Conservation (phyloP, 2,329 filamentous ascomycete genomes). For the Pseudodiploospora longispora region DNA sequence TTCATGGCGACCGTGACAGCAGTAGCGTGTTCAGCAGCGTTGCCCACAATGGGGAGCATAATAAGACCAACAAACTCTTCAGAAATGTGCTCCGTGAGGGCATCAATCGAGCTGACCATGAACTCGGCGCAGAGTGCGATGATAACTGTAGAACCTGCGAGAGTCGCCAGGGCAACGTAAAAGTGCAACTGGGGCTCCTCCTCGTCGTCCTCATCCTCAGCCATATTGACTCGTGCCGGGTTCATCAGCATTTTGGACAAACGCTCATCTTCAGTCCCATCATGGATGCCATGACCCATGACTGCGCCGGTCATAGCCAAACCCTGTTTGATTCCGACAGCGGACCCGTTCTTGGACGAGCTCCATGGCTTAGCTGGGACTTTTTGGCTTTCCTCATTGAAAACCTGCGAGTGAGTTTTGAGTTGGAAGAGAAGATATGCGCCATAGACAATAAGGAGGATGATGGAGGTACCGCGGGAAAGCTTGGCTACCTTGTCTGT, state of each 20-base stretch:
- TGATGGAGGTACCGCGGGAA: conserved; percentile 68
- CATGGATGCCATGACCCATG: conserved; percentile 25
- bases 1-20: conserved; percentile 73
- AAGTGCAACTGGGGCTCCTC: conserved; percentile 71
- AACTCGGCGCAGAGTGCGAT: conserved; percentile 78
- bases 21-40: conserved; percentile 74
- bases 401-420: conserved; percentile 72
- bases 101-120: conserved; percentile 65
- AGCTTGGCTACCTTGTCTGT: conserved; percentile 47
- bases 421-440: conserved; percentile 88
- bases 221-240: conserved; percentile 24
- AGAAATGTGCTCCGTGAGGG: conserved; percentile 54
- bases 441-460: conserved; percentile 75
- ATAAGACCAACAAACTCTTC: conserved; percentile 75
- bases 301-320: conserved; percentile 32
- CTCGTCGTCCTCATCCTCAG: conserved; percentile 59
- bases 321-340: conserved; percentile 29
- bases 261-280: conserved; percentile 31
- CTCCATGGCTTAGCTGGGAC: conserved; percentile 51
- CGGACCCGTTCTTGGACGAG: conserved; percentile 16
- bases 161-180: conserved; percentile 61
- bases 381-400: conserved; percentile 73
- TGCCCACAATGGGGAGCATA: conserved; percentile 74
- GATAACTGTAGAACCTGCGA: conserved; percentile 65
- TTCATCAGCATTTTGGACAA: conserved; percentile 38